Evolutionary conservation across 768 basidiomycete species (phyloP), one percentile per base, ranked within the genome.

Genomic region (Imleria badia): DNA sequence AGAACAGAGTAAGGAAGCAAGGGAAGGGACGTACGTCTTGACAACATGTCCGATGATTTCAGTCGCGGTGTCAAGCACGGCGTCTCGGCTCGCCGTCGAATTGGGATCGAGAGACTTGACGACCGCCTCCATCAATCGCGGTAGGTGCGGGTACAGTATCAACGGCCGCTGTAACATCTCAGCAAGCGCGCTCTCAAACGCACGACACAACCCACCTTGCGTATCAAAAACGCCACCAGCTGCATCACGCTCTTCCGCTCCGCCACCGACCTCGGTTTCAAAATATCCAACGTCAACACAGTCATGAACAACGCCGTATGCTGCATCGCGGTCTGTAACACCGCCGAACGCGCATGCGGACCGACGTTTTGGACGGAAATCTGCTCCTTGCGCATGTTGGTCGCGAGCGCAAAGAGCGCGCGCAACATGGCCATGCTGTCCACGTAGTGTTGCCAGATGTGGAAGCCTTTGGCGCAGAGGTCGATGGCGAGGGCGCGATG

Each of bases 21-120:
- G 40, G 22, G 10, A 9, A 14, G 17, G 44, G 20, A 67, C 85
- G 61, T 60, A 98, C 91, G 89, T 93, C 64, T 87, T 86, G 12
- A 98, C 97, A n/a, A 98, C 87, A 64, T 94, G 88, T 29, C 91
- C 90, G 23, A 99, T 77, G 30, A 98, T 97, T 61, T 97, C 93
- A 0, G 96, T 98, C 0, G 94, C 96, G 0, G 93, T 84, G 56
- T 95, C 91, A 22, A 92, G 73, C 2, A 98, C 88, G 1, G 92
- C 90, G 23, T 98, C 94, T 44, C 87, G 81, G 65, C 82, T 81
- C 6, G 81, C 70, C 0, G 77, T 91, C 40, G 78, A 85, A 67
- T 91, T 95, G 15, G 97, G 97, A 72, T 99, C 96, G 52, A 99
- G 77, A 0, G 94, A 97, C 67, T 94, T 95, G 17, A 98, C 94